Conservation (phyloP, 805 yeast genomes). For the Metschnikowia noctiluminum region DNA sequence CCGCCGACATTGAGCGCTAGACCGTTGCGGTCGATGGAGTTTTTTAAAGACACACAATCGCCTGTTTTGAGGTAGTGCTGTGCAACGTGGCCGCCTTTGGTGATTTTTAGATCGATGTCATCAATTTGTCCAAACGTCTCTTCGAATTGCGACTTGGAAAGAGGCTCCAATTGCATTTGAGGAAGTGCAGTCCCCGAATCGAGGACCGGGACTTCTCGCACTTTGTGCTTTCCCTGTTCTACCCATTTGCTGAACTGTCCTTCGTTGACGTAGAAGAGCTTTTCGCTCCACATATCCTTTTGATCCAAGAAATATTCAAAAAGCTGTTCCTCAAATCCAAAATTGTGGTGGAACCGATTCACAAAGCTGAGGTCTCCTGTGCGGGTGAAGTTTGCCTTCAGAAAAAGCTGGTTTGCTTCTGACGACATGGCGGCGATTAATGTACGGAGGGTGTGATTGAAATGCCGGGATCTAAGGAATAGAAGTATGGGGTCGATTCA, state of each 20-base stretch:
- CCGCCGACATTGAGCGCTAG: slow-evolving; percentile 49
- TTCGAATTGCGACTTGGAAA: slow-evolving; percentile 19
- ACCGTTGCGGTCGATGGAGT: slow-evolving; percentile 29
- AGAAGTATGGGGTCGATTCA: too few species aligned
- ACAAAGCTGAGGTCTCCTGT: slow-evolving; percentile 19
- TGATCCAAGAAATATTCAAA: slow-evolving; percentile 41
- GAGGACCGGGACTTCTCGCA: slow-evolving; percentile 11
- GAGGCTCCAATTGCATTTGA: slow-evolving; percentile 5
- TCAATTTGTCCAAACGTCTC: slow-evolving; percentile 20
- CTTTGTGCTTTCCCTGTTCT: slow-evolving; percentile 12
- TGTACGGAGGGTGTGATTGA: too few species aligned
- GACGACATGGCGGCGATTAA: too few species aligned
- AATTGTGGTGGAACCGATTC: slow-evolving; percentile 34
- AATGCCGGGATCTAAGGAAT: too few species aligned
- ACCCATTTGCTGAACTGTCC: slow-evolving; percentile 21
- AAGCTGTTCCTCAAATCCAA: slow-evolving; percentile 48
- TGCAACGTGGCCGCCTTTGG: slow-evolving; percentile 9
- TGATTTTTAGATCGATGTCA: slow-evolving; percentile 17
- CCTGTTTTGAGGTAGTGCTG: slow-evolving; percentile 6
- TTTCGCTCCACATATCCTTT: slow-evolving; percentile 49
- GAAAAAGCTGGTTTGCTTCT: slow-evolving; percentile 12
- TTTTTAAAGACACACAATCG: slow-evolving; percentile 11
- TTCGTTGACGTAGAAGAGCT: slow-evolving; percentile 42
- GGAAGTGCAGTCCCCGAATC: slow-evolving; percentile 10
- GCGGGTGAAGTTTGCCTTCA: slow-evolving; percentile 16